Conservation (phyloP, 225 moss, liverwort and hornwort genomes). For the Straminergon stramineum region DNA sequence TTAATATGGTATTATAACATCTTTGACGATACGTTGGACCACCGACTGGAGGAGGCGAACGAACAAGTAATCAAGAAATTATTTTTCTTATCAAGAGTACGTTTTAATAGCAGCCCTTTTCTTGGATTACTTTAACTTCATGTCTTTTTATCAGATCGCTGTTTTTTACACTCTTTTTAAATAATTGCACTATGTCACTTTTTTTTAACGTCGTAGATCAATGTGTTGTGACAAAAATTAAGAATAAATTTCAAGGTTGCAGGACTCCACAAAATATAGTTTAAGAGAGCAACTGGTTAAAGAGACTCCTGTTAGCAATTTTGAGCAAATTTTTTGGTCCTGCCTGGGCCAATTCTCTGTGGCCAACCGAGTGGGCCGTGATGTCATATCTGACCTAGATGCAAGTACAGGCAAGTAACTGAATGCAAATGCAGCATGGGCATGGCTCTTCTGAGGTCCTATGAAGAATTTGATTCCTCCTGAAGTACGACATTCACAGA, state of each 20-base stretch:
- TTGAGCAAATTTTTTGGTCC: background rate
- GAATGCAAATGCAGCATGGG: background rate
- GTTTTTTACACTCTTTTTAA: background rate
- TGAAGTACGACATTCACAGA: background rate
- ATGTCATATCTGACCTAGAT: background rate
- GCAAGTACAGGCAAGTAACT: background rate
- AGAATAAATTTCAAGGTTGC: background rate
- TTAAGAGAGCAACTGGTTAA: background rate
- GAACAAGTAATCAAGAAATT: background rate
- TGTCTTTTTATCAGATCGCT: background rate
- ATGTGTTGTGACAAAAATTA: background rate
- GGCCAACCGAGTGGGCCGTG: background rate
- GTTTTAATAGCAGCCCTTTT: background rate
- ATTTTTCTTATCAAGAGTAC: background rate
- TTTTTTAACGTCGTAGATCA: background rate
- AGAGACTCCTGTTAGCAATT: background rate
- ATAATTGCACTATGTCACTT: background rate
- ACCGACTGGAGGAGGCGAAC: background rate
- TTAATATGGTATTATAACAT: background rate
- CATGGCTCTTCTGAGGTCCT: background rate
- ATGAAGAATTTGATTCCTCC: background rate
- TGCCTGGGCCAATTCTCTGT: background rate
- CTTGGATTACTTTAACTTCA: background rate
- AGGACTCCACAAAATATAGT: background rate
- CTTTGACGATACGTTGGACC: background rate